A percentile compares a stretch with the other conserved stretches of the same genome.
phyloP scores from a whole-genome alignment of 306 rosid genomes.

The Pachyrhizus erosus region DNA sequence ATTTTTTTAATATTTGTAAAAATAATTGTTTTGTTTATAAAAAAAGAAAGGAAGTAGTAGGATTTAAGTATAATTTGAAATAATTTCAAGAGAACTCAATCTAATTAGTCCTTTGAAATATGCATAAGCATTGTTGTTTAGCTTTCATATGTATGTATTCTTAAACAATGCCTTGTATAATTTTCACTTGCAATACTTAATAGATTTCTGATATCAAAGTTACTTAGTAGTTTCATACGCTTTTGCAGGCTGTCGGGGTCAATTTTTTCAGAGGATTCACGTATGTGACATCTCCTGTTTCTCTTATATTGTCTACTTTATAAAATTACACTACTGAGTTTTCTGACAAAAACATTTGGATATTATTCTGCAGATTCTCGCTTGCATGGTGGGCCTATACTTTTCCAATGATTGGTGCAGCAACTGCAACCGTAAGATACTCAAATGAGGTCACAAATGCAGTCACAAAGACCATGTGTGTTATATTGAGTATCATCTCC shows the following conservation, averaged over 20 bases:
- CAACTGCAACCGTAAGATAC: constrained; percentile 82
- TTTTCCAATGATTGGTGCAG: constrained; percentile 97
- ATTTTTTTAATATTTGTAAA: too few species aligned
- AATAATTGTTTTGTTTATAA: too few species aligned
- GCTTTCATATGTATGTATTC: background rate
- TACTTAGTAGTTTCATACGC: constrained; percentile 27
- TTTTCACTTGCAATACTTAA: background rate
- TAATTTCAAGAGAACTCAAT: background rate
- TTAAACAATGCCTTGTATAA: background rate
- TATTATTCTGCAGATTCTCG: constrained; percentile 65
- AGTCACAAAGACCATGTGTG: constrained; percentile 61
- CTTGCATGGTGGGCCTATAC: constrained; percentile 99
- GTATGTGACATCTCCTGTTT: constrained; percentile 47
- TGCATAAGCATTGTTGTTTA: constrained; percentile 11
- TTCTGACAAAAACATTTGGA: constrained; percentile 32
- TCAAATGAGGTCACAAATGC: constrained; percentile 63
- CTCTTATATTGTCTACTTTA: background rate
- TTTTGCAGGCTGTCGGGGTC: constrained; percentile 76
- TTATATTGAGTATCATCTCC: constrained; percentile 54
- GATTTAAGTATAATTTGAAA: too few species aligned
- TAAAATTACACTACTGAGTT: background rate
- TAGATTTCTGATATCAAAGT: background rate
- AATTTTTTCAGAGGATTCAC: constrained; percentile 83
- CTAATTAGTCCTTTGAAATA: background rate
- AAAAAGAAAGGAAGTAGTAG: too few species aligned